Conservation (phyloP, 441 rosid species). For the Geranium incanum region DNA sequence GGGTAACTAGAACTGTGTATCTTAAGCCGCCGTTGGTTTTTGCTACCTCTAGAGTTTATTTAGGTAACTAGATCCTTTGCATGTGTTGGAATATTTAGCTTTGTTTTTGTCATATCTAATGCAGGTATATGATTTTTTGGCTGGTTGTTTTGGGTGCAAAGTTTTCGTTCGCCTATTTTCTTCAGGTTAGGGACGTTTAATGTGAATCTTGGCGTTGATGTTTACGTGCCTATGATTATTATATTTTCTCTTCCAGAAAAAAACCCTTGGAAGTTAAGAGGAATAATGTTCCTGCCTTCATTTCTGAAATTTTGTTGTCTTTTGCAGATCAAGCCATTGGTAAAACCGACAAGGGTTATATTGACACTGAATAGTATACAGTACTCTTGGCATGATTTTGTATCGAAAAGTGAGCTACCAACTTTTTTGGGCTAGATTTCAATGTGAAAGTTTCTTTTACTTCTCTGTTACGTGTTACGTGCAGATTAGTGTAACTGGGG, state of each 20-base stretch:
- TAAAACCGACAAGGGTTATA: slow-evolving; percentile 62
- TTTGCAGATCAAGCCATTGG: slow-evolving; percentile 79
- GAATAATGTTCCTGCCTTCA: not conserved
- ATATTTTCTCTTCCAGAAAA: not conserved
- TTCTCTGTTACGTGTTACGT: not conserved
- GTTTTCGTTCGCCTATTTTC: slow-evolving; percentile 91
- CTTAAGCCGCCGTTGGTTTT: too few relatives aligned
- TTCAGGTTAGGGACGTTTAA: slow-evolving; percentile 47
- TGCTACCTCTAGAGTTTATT: too few relatives aligned
- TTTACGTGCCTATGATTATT: not conserved
- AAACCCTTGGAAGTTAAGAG: not conserved
- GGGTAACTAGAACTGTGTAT: too few relatives aligned
- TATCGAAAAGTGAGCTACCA: slow-evolving; percentile 59
- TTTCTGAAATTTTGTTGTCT: slow-evolving; percentile 22
- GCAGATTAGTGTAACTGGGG: not conserved
- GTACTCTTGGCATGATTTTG: slow-evolving; percentile 98
- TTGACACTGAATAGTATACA: slow-evolving; percentile 38
- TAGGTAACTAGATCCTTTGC: not conserved
- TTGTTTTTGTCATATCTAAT: slow-evolving; percentile 10
- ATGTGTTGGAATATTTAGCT: not conserved
- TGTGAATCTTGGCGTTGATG: slow-evolving; percentile 3
- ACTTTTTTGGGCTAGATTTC: not conserved
- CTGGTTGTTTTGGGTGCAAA: slow-evolving; percentile 69
- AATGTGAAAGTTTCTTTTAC: not conserved
- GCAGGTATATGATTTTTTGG: slow-evolving; percentile 96